phyloP scores from a whole-genome alignment of 495 filamentous ascomycete genomes.

The Hyaloscypha variabilis region DNA sequence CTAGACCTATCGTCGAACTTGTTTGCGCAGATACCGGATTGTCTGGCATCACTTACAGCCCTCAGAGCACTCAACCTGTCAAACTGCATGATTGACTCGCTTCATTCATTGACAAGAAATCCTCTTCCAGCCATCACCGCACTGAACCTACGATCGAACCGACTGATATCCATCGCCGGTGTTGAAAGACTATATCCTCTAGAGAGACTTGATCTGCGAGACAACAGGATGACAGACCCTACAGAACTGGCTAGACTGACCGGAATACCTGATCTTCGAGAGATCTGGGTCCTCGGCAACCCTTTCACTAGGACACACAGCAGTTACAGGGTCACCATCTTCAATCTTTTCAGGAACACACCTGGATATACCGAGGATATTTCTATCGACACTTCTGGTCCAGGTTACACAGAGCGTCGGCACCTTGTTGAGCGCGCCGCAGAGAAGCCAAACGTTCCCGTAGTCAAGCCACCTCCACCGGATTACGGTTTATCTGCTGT shows the following conservation, averaged over 20 bases:
- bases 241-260: constrained; percentile 89
- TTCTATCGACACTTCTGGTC: constrained; percentile 80
- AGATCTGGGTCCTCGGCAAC: constrained; percentile 89
- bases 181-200: constrained; percentile 87
- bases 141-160: constrained; percentile 88
- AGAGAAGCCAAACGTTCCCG: constrained; percentile 71
- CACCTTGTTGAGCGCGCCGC: constrained; percentile 82
- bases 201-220: constrained; percentile 87
- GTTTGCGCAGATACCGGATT: constrained; percentile 89
- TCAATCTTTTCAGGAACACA: constrained; percentile 93
- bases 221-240: constrained; percentile 89
- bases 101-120: constrained; percentile 83
- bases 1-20: constrained; percentile 91
- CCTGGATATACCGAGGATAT: constrained; percentile 92
- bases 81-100: constrained; percentile 94
- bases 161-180: constrained; percentile 84
- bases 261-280: constrained; percentile 84
- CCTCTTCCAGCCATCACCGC: constrained; percentile 92
- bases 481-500: constrained; percentile 59
- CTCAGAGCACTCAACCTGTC: constrained; percentile 90
- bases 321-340: constrained; percentile 84
- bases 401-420: constrained; percentile 79
- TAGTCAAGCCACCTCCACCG: constrained; percentile 65
- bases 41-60: constrained; percentile 76
- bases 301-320: constrained; percentile 88